Evolutionary conservation across 140 eudicot species (phyloP).

Genomic region (Oenanthe javanica): DNA sequence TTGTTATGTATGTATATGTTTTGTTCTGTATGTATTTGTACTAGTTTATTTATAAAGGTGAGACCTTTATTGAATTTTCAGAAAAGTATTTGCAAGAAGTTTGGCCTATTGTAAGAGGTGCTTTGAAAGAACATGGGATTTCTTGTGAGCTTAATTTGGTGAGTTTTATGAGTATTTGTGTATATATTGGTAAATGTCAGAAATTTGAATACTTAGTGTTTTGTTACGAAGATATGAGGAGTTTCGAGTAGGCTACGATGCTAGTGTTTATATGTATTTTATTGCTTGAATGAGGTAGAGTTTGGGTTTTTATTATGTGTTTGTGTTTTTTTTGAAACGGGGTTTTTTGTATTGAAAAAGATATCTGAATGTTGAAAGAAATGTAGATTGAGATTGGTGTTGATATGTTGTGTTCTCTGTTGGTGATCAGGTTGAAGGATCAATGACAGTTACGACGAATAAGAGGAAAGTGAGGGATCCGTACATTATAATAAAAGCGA

Average conservation of each 20-base stretch:
- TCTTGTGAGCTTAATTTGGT: constrained; percentile 84
- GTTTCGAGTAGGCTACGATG: neutral
- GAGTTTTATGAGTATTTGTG: constrained; percentile 7
- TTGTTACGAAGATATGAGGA: neutral
- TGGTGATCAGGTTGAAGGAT: constrained; percentile 60
- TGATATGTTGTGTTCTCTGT: neutral
- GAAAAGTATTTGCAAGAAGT: constrained; percentile 80
- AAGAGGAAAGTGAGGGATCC: constrained; percentile 77
- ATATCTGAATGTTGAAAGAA: no score
- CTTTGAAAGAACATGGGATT: constrained; percentile 59
- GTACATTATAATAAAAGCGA: constrained; percentile 69
- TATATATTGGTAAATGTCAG: neutral
- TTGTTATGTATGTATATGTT: neutral
- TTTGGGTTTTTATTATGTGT: no score
- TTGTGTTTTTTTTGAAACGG: no score
- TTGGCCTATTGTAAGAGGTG: constrained; percentile 68
- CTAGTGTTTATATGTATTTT: neutral
- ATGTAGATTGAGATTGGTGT: neutral
- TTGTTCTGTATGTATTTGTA: neutral
- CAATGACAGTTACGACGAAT: constrained; percentile 87
- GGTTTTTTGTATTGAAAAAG: no score
- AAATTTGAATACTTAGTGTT: neutral
- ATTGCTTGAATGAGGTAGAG: neutral
- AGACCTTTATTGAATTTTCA: constrained; percentile 14
- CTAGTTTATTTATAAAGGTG: neutral